Evolutionary conservation across 371 early-diverging fungal genomes (phyloP), one percentile per base, ranked within the genome.

Genomic region (Mucor indicus): DNA sequence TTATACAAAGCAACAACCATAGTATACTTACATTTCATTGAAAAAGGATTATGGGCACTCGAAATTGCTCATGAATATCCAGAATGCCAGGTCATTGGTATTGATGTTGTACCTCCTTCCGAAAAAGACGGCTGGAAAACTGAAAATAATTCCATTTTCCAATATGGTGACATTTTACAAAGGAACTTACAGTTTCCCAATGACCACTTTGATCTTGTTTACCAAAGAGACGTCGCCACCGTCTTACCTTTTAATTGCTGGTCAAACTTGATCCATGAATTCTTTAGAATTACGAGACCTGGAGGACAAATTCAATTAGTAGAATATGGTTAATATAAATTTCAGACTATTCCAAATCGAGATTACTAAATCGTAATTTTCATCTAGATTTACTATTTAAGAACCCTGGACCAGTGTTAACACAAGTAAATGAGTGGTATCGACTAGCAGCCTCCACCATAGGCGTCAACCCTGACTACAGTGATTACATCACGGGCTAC

Each of bases 181-280:
- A 23, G 35, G 6, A 38, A 57, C 13, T 36, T 75, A 1, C 31
- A 23, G 1, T 79, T 73, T 46, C 48, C 54, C 8, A 77, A 81
- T 39, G 57, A 76, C 47, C 40, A 61, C 9, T 84, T 86, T 56
- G 84, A 86, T 55, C 73, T 75, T 47, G 65, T 84, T 11, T 80
- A 76, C 54, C 82, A 83, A 48, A 74, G 84, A 2, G 72, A 77
- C 19, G 57, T 84, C 5, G 57, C 73, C 11, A 58, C 69, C 2
- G 69, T 67, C 6, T 24, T 81, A 17, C 67, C 72, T 6, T 61
- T 59, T 17, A 54, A 57, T 2, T 48, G 62, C 15, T 83, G 80
- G 80, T 36, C 55, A 10, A 38, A 19, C 7, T 55, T 75, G n/a
- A 35, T 76, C 19, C 5, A 32, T 16, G 81, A 81, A 43, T 48